Conservation (phyloP, 352 stramenopile species). For the Phytophthora pistaciae region DNA sequence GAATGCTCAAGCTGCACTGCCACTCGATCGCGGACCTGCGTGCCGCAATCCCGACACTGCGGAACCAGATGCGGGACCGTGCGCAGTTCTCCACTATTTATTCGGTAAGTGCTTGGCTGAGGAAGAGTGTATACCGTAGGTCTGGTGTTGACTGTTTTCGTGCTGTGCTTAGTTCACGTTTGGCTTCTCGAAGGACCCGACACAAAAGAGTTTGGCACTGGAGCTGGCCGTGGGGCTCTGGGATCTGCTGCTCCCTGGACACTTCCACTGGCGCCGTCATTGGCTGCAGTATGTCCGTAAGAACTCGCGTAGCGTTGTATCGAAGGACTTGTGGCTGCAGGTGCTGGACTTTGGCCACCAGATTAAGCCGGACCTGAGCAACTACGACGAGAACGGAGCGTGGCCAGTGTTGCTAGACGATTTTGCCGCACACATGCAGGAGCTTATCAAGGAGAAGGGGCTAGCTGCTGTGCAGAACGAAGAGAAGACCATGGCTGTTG, state of each 20-base stretch:
- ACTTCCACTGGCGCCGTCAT: slow-evolving; percentile 73
- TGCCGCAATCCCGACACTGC: slow-evolving; percentile 58
- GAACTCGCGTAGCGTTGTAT: slow-evolving; percentile 81
- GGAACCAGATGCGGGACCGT: slow-evolving; percentile 52
- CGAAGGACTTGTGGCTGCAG: slow-evolving; percentile 89
- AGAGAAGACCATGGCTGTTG: slow-evolving; percentile 35
- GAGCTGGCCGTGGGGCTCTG: slow-evolving; percentile 80
- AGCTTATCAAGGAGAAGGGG: slow-evolving; percentile 56
- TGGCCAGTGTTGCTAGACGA: slow-evolving; percentile 90
- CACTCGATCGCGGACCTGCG: slow-evolving; percentile 63
- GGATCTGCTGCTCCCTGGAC: slow-evolving; percentile 71
- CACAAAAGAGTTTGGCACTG: slow-evolving; percentile 81
- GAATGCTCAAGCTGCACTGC: slow-evolving; percentile 79
- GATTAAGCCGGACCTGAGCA: slow-evolving; percentile 76
- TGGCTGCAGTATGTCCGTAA: slow-evolving; percentile 76
- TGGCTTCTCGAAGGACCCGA: slow-evolving; percentile 84
- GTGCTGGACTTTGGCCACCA: slow-evolving; percentile 85
- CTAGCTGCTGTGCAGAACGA: slow-evolving; percentile 53
- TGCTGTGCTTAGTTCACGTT: slow-evolving; percentile 73
- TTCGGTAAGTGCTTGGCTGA: slow-evolving; percentile 51
- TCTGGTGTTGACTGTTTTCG: slow-evolving; percentile 4
- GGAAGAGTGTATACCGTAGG: no score
- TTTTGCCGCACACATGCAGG: slow-evolving; percentile 77
- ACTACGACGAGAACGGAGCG: slow-evolving; percentile 89
- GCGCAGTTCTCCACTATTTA: slow-evolving; percentile 83